Base-by-base conservation (phyloP, 2,329 filamentous ascomycete genomes). In the Colletotrichum eleusines region DNA sequence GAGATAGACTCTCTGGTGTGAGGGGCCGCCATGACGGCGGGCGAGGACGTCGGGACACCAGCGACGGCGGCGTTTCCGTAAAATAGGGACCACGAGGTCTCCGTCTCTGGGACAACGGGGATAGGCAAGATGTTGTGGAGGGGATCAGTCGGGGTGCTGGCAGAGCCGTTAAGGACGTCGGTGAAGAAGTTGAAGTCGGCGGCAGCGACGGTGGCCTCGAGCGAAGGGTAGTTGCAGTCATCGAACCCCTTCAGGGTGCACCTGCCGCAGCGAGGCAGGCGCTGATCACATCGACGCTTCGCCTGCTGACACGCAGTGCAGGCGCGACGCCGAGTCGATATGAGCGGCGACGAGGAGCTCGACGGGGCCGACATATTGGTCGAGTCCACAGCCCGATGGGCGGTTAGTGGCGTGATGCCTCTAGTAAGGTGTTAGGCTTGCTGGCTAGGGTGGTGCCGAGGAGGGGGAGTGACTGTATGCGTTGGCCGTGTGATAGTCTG, bases 221-320 rank as follows among this genome's bases (percentile, higher is more conserved):
- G 72, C 20, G 70, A 69, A 18, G 74, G 75, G 51, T 77, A 78
- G n/a, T 73, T 65, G 69, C 76, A 77, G 23, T 65, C 33, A 6
- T 69, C 72, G 38, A 78, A 28, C 20, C 74, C 74, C 61, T 74
- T 77, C 46, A 75, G 71, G n/a, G 72, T 53, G 46, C 80, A 81
- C 26, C 80, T 75, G 60, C 75, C 76, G 51, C 80, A 82, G 3
- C 74, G 63, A 3, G 80, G 80, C 1, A 77, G 68, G 12, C 76
- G 72, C 68, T 81, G 81, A 63, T 79, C 78, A 70, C 81, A 83
- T 60, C 79, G 78, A 16, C 81, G 77, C 71, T 82, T 82, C 7
- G 80, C 76, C 51, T 74, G 76, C 20, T 80, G 78, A 72, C 81
- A 83, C 31, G 76, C 74, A 0, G 77, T 72, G 57, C 81, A 83